Percentiles rank a stretch among this genome's conserved stretches.
phyloP scores from a whole-genome alignment of 2,329 filamentous ascomycete species.

The Amphichorda felina region DNA sequence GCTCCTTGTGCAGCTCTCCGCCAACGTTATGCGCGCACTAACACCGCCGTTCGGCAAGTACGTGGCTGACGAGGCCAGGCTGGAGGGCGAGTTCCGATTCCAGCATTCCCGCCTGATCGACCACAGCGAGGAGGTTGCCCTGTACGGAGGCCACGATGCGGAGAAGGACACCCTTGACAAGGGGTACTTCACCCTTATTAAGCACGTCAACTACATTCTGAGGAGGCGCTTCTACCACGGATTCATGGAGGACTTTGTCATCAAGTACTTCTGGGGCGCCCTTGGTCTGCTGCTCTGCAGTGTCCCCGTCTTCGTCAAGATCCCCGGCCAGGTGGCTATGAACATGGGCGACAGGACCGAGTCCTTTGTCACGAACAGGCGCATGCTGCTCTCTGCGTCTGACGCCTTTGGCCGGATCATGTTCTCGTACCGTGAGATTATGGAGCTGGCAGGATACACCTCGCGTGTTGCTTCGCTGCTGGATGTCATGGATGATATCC shows the following conservation, averaged over 20 bases:
- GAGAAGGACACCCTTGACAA: conserved; percentile 97
- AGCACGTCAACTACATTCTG: conserved; percentile 94
- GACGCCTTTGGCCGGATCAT: conserved; percentile 93
- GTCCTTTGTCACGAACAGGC: conserved; percentile 85
- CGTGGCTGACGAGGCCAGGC: conserved; percentile 84
- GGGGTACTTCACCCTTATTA: conserved; percentile 97
- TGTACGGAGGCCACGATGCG: conserved; percentile 83
- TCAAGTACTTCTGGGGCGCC: conserved; percentile 99
- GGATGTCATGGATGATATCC: conserved; percentile 89
- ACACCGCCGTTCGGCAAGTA: conserved; percentile 97
- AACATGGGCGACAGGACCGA: conserved; percentile 62
- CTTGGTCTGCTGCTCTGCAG: conserved; percentile 85
- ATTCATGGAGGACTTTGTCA: conserved; percentile 99
- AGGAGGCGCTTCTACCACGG: conserved; percentile 87
- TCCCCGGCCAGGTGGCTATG: conserved; percentile 55
- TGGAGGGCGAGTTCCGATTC: conserved; percentile 95
- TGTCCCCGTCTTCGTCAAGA: conserved; percentile 89
- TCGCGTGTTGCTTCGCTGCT: conserved; percentile 81
- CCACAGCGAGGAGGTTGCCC: conserved; percentile 86
- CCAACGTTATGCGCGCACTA: conserved; percentile 82
- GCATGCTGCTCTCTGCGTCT: conserved; percentile 84
- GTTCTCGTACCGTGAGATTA: conserved; percentile 97
- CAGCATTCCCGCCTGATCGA: conserved; percentile 92
- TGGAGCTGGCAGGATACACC: conserved; percentile 90
- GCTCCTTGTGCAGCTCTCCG: conserved; percentile 83